These are phyloP conservation scores for Wickerhamomyces sp. DNA, from an alignment of 1,139 yeast species.

Conservation along the genomic window DNA sequence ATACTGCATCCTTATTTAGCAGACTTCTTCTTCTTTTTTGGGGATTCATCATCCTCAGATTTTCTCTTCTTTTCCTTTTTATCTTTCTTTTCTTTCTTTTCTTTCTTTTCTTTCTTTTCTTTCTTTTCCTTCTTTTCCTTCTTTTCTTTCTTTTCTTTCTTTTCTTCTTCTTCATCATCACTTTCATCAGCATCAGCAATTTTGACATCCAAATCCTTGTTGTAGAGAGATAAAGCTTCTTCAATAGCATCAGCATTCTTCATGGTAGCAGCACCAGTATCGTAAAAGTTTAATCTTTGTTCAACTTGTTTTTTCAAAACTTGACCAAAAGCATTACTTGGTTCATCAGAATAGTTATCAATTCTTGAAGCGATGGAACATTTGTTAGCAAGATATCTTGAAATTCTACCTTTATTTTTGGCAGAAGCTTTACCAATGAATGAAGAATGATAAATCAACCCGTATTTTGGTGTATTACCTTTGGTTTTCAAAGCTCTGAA, in stretches of 20 bases:
- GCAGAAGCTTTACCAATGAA: conserved; percentile 95
- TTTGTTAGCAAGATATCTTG: conserved; percentile 97
- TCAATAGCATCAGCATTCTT: conserved; percentile 93
- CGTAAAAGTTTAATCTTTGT: conserved; percentile 93
- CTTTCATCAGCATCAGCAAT: conserved; percentile 32
- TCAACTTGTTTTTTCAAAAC: conserved; percentile 94
- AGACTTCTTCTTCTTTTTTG: conserved; percentile 43
- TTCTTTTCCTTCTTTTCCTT: conserved; percentile 50
- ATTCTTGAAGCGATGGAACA: conserved; percentile 98
- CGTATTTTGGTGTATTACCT: conserved; percentile 98
- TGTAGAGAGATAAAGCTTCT: conserved; percentile 74
- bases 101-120: conserved; percentile 46
- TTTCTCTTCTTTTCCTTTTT: conserved; percentile 51
- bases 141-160: conserved; percentile 36
- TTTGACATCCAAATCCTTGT: conserved; percentile 46
- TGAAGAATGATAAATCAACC: conserved; percentile 94
- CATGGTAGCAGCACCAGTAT: conserved; percentile 94
- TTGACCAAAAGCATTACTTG: conserved; percentile 81
- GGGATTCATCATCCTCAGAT: conserved; percentile 40
- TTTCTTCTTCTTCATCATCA: conserved; percentile 35
- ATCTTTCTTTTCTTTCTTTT: conserved; percentile 50
- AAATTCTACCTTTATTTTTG: conserved; percentile 97
- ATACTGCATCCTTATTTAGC: background rate
- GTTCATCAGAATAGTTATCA: conserved; percentile 89
- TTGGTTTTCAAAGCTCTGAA: conserved; percentile 98